Percentiles rank a stretch among this genome's conserved stretches.
These are phyloP conservation scores for Tetrapisispora iriomotensis DNA, from an alignment of 805 yeast species.

Conservation along the genomic window DNA sequence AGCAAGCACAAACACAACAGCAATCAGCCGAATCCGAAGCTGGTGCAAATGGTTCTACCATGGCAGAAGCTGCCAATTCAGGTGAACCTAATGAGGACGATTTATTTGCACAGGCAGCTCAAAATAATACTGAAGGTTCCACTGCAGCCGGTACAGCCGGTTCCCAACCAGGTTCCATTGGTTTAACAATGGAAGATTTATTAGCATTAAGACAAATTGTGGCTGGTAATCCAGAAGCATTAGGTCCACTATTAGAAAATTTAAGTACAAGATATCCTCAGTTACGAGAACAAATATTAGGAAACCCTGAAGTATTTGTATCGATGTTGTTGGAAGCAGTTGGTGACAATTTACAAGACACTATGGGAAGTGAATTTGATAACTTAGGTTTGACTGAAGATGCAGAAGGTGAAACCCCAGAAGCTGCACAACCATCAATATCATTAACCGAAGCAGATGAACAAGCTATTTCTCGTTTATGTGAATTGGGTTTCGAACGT, in stretches of 20 bases:
- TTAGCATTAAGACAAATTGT: slow-evolving; percentile 64
- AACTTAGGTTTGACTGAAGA: slow-evolving; percentile 6
- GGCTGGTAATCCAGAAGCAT: slow-evolving; percentile 77
- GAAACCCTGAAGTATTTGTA: slow-evolving; percentile 83
- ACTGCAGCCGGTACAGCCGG: slow-evolving; percentile 21
- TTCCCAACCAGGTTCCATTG: slow-evolving; percentile 33
- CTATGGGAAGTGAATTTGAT: slow-evolving; percentile 23
- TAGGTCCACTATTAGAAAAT: slow-evolving; percentile 76
- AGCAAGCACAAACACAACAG: slow-evolving; percentile 10
- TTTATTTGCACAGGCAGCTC: slow-evolving; percentile 37
- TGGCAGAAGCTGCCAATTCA: slow-evolving; percentile 4
- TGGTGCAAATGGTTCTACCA: slow-evolving; percentile 7
- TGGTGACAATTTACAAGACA: slow-evolving; percentile 45
- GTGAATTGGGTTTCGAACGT: slow-evolving; percentile 90
- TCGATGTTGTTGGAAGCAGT: slow-evolving; percentile 56
- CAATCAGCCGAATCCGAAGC: slow-evolving; percentile 10
- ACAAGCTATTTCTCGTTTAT: slow-evolving; percentile 78
- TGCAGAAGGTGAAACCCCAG: slow-evolving; percentile 34
- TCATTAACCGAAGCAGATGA: slow-evolving; percentile 74
- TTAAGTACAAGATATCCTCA: slow-evolving; percentile 77
- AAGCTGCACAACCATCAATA: slow-evolving; percentile 31
- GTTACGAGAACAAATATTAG: slow-evolving; percentile 66
- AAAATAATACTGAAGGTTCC: slow-evolving; percentile 25
- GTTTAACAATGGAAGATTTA: slow-evolving; percentile 37
- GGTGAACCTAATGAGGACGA: slow-evolving; percentile 23